Conservation (phyloP, 2,329 filamentous ascomycete species). For the Aspergillus pseudonomiae region DNA sequence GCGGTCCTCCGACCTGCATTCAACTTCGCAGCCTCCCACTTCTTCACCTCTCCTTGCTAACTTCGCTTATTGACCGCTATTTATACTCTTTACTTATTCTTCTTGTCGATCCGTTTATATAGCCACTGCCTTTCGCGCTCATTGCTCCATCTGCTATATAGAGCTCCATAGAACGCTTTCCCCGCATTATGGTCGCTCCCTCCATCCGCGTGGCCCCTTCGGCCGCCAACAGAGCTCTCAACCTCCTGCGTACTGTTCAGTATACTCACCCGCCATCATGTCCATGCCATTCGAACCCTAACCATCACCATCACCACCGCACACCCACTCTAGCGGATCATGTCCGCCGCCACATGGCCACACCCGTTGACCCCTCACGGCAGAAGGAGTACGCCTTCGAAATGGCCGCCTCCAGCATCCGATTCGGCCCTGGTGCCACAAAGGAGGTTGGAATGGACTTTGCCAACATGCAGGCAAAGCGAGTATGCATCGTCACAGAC, state of each 20-base stretch:
- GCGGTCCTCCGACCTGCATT: slow-evolving; percentile 3
- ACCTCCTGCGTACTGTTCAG: slow-evolving; percentile 83
- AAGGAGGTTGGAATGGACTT: slow-evolving; percentile 98
- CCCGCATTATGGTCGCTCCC: slow-evolving; percentile 37
- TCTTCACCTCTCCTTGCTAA: slow-evolving; percentile 1
- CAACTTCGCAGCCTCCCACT: slow-evolving; percentile 1
- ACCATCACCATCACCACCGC: slow-evolving; percentile 74
- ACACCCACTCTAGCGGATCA: slow-evolving; percentile 53
- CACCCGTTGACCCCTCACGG: slow-evolving; percentile 69
- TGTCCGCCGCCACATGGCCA: slow-evolving; percentile 68
- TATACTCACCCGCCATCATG: slow-evolving; percentile 85
- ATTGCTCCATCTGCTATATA: background rate
- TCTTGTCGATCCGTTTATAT: background rate
- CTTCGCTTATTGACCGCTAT: background rate
- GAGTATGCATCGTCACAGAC: slow-evolving; percentile 92
- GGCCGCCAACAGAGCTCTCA: slow-evolving; percentile 52
- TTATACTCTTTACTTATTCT: background rate
- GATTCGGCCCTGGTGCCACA: slow-evolving; percentile 90
- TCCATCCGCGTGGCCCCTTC: slow-evolving; percentile 50
- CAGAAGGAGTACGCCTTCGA: slow-evolving; percentile 98
- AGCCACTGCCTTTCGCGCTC: background rate
- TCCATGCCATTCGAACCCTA: slow-evolving; percentile 89
- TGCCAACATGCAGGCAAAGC: slow-evolving; percentile 82
- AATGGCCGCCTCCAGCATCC: slow-evolving; percentile 93
- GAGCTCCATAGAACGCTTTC: background rate